These are phyloP conservation scores for Neurospora sp. DNA, from an alignment of 495 filamentous ascomycete genomes.

Conservation along the genomic window DNA sequence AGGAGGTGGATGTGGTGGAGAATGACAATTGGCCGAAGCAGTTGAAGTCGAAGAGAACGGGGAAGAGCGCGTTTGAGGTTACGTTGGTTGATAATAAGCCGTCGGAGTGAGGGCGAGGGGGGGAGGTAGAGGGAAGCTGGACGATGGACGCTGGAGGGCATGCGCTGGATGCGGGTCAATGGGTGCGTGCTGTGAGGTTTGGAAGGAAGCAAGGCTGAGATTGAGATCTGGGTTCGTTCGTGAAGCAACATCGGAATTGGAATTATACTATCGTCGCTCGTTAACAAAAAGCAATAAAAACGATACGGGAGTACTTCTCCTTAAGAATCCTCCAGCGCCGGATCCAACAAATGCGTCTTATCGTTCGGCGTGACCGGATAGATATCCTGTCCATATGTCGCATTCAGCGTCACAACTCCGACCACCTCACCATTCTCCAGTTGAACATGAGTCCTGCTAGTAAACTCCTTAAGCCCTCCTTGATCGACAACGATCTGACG, in stretches of 20 bases:
- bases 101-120: neutral
- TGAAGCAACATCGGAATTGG: too few species aligned
- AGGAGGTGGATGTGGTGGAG: constrained; percentile 3
- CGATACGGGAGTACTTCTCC: too few species aligned
- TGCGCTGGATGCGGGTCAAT: neutral
- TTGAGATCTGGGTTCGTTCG: neutral
- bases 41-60: neutral
- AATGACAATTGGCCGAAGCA: constrained; percentile 2
- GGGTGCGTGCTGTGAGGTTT: neutral
- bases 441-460: constrained; percentile 54
- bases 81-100: constrained; percentile 5
- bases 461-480: constrained; percentile 23
- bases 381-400: constrained; percentile 53
- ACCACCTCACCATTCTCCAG: constrained; percentile 51
- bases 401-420: constrained; percentile 51
- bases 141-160: neutral
- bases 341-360: constrained; percentile 13
- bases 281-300: neutral
- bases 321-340: neutral
- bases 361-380: constrained; percentile 39
- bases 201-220: neutral
- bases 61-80: neutral
- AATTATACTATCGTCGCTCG: neutral
- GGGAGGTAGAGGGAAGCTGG: neutral
- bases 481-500: constrained; percentile 46